Percentiles rank a stretch among this genome's conserved stretches.
Conservation (phyloP, 2,329 filamentous ascomycete species). For the Fusarium goolgardi region DNA sequence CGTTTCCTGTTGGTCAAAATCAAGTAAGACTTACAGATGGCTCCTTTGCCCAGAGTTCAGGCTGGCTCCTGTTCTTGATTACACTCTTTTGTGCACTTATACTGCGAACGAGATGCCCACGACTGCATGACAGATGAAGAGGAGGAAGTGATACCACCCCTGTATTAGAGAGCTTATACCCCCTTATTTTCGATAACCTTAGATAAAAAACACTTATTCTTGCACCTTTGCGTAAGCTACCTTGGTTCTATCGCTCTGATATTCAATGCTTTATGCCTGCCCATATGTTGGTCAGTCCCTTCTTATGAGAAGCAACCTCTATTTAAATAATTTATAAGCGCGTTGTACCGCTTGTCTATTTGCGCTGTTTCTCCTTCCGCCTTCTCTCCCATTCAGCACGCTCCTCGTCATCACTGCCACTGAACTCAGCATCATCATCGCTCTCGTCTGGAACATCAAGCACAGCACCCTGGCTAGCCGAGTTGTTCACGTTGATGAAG, state of each 20-base stretch:
- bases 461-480: slow-evolving; percentile 23
- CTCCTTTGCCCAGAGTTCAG: slow-evolving; percentile 26
- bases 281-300: slow-evolving; percentile 20
- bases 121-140: slow-evolving; percentile 29
- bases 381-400: slow-evolving; percentile 70
- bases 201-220: slow-evolving; percentile 44
- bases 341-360: slow-evolving; percentile 19
- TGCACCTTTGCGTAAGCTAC: slow-evolving; percentile 42
- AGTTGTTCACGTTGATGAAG: slow-evolving; percentile 58
- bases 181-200: slow-evolving; percentile 38
- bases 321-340: slow-evolving; percentile 30
- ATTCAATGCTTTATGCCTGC: slow-evolving; percentile 37
- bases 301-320: slow-evolving; percentile 29
- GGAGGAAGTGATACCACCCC: slow-evolving; percentile 16
- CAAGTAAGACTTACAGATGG: neutral
- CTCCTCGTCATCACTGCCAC: slow-evolving; percentile 73
- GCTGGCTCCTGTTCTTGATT: slow-evolving; percentile 31
- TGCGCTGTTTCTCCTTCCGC: slow-evolving; percentile 55
- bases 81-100: slow-evolving; percentile 8
- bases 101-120: slow-evolving; percentile 7
- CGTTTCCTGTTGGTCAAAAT: neutral
- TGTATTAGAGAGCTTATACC: slow-evolving; percentile 40
- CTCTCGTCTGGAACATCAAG: slow-evolving; percentile 48
- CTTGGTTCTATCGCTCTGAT: slow-evolving; percentile 44
- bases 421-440: slow-evolving; percentile 70